These are phyloP conservation scores for Pestalotiopsis sp. DNA, from an alignment of 2,329 filamentous ascomycete genomes.

Conservation along the genomic window DNA sequence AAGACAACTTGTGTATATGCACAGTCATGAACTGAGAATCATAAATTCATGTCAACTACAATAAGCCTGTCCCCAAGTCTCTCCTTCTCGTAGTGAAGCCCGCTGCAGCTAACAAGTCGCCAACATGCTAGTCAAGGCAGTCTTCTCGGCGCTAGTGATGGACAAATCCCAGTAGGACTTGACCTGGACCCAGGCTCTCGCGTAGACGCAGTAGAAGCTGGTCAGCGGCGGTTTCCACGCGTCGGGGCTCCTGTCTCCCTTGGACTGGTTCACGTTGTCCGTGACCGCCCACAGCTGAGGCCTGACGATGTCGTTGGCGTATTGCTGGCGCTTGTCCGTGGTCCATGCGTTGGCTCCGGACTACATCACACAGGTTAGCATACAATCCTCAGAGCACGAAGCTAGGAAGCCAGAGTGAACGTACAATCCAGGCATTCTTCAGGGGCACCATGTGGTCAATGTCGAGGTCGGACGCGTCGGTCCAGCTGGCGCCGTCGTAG, in stretches of 20 bases:
- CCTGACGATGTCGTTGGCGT: slow-evolving; percentile 76
- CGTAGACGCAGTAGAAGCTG: slow-evolving; percentile 78
- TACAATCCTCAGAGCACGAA: slow-evolving; percentile 1
- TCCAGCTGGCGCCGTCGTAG: slow-evolving; percentile 76
- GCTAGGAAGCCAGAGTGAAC: slow-evolving; percentile 18
- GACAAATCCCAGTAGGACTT: slow-evolving; percentile 73
- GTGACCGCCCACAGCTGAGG: slow-evolving; percentile 83
- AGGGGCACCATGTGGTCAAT: slow-evolving; percentile 86
- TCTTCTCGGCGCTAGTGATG: slow-evolving; percentile 73
- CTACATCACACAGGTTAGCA: slow-evolving; percentile 34
- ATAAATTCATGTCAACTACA: background rate
- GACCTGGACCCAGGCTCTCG: slow-evolving; percentile 75
- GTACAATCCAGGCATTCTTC: slow-evolving; percentile 76
- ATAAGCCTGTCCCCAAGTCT: background rate
- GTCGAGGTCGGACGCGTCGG: slow-evolving; percentile 68
- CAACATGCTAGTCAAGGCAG: slow-evolving; percentile 66
- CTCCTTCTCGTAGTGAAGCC: background rate
- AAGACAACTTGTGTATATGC: no score
- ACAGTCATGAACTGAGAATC: background rate
- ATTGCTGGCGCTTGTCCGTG: slow-evolving; percentile 63
- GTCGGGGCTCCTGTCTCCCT: slow-evolving; percentile 76
- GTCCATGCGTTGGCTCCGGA: slow-evolving; percentile 77
- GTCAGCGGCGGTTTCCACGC: slow-evolving; percentile 72
- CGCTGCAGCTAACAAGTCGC: slow-evolving; percentile 54
- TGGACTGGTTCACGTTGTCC: slow-evolving; percentile 72